Evolutionary conservation across 1,139 yeast species (phyloP).

Genomic region (Pneumocystis canis): DNA sequence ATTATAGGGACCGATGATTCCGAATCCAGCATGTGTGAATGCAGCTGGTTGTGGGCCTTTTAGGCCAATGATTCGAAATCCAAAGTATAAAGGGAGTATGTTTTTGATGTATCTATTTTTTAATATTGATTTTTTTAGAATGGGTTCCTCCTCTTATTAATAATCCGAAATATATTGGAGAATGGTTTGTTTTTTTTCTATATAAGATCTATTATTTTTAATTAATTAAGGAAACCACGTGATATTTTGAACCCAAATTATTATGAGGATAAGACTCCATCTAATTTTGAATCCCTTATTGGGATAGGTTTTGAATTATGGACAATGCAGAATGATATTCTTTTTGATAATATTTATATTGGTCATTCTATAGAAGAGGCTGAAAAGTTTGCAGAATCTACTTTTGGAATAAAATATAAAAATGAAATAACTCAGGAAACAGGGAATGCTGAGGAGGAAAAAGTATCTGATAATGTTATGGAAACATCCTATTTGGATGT

Average conservation of each 20-base stretch:
- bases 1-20: slow-evolving; percentile 39
- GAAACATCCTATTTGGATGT: not conserved
- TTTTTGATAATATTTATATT: slow-evolving; percentile 71
- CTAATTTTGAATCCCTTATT: slow-evolving; percentile 53
- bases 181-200: slow-evolving; percentile 33
- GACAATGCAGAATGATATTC: slow-evolving; percentile 63
- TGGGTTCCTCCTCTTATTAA: slow-evolving; percentile 55
- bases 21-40: slow-evolving; percentile 55
- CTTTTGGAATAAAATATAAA: slow-evolving; percentile 48
- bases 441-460: not conserved
- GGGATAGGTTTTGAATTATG: slow-evolving; percentile 82
- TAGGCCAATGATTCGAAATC: slow-evolving; percentile 56
- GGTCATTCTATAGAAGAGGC: slow-evolving; percentile 78
- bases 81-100: slow-evolving; percentile 47
- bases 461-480: not conserved
- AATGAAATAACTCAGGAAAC: slow-evolving; percentile 35
- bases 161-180: slow-evolving; percentile 69
- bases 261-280: slow-evolving; percentile 44
- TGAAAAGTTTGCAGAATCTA: slow-evolving; percentile 61
- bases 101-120: not conserved
- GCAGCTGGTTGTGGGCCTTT: slow-evolving; percentile 64
- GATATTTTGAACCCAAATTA: slow-evolving; percentile 54
- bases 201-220: not conserved
- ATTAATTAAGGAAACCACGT: slow-evolving; percentile 31
- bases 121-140: slow-evolving; percentile 16